These are phyloP conservation scores for Emergomyces africanus DNA, from an alignment of 2,329 filamentous ascomycete species.

Conservation along the genomic window DNA sequence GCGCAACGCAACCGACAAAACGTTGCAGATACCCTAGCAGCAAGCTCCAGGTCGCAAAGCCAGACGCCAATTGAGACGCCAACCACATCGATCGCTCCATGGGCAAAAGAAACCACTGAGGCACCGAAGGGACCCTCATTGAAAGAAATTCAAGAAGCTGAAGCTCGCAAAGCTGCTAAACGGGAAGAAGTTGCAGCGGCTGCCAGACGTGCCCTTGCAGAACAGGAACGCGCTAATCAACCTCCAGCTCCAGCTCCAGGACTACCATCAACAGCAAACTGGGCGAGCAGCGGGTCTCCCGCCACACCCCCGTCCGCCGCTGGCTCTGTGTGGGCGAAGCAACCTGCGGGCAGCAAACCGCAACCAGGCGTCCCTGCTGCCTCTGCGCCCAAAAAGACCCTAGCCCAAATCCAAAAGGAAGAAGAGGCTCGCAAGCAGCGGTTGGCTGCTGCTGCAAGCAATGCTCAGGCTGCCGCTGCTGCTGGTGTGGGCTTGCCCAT, in stretches of 20 bases:
- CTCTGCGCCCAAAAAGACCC: slow-evolving; percentile 60
- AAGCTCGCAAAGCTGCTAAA: slow-evolving; percentile 85
- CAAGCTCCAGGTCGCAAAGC: slow-evolving; percentile 57
- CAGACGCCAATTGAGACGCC: slow-evolving; percentile 58
- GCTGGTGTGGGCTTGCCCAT: slow-evolving; percentile 32
- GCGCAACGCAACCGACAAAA: slow-evolving; percentile 76
- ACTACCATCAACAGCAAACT: slow-evolving; percentile 76
- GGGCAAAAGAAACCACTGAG: slow-evolving; percentile 73
- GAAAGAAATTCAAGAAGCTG: slow-evolving; percentile 92
- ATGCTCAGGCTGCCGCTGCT: slow-evolving; percentile 36
- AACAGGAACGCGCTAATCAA: slow-evolving; percentile 61
- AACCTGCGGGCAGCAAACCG: slow-evolving; percentile 32
- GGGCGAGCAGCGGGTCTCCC: slow-evolving; percentile 65
- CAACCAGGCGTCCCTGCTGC: slow-evolving; percentile 25
- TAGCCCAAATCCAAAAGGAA: slow-evolving; percentile 93
- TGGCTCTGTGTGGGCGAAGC: slow-evolving; percentile 40
- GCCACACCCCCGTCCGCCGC: slow-evolving; percentile 42
- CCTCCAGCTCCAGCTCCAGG: slow-evolving; percentile 58
- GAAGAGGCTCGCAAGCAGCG: slow-evolving; percentile 83
- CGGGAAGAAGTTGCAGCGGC: slow-evolving; percentile 70
- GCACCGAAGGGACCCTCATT: slow-evolving; percentile 75
- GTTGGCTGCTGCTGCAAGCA: slow-evolving; percentile 38
- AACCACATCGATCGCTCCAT: slow-evolving; percentile 71
- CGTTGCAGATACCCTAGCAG: slow-evolving; percentile 59
- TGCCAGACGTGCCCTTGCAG: slow-evolving; percentile 61